phyloP scores from a whole-genome alignment of 2,329 filamentous ascomycete species.

The Bretziella fagacearum region DNA sequence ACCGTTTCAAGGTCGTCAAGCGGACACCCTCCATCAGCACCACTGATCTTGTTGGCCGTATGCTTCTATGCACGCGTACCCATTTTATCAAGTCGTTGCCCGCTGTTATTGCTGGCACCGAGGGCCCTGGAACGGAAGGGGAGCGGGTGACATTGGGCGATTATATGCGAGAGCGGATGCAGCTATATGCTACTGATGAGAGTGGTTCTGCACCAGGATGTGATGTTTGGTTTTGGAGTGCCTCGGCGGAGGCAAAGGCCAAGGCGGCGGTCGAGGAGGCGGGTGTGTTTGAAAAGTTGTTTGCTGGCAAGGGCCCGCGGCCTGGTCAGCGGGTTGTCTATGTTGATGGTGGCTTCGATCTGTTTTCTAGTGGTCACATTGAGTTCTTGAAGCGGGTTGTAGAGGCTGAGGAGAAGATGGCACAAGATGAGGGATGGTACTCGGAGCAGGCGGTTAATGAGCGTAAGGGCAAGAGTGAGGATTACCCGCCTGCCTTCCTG shows the following conservation, averaged over 20 bases:
- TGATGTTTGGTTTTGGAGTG: constrained; percentile 72
- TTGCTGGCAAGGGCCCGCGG: constrained; percentile 52
- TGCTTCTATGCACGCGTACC: constrained; percentile 86
- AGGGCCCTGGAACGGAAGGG: constrained; percentile 51
- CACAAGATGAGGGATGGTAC: constrained; percentile 56
- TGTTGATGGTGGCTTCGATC: constrained; percentile 89
- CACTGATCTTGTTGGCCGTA: constrained; percentile 92
- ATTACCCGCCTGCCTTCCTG: constrained; percentile 74
- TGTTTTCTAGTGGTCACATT: constrained; percentile 94
- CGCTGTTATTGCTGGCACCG: constrained; percentile 48
- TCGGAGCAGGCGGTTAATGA: constrained; percentile 44
- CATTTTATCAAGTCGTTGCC: constrained; percentile 81
- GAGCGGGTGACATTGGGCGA: constrained; percentile 47
- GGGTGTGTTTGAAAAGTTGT: constrained; percentile 49
- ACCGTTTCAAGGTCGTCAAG: constrained; percentile 91
- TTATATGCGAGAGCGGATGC: constrained; percentile 61
- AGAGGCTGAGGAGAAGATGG: constrained; percentile 53
- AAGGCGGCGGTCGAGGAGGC: constrained; percentile 33
- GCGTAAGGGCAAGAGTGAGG: constrained; percentile 47
- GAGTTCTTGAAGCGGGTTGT: constrained; percentile 75
- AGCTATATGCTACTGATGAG: constrained; percentile 75
- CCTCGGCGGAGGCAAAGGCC: constrained; percentile 31
- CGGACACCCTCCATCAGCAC: constrained; percentile 92
- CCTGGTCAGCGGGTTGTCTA: constrained; percentile 78
- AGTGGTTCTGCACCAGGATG: constrained; percentile 62